These are phyloP conservation scores for Alternaria hordeiaustralica DNA, from an alignment of 2,329 filamentous ascomycete genomes.

Conservation along the genomic window DNA sequence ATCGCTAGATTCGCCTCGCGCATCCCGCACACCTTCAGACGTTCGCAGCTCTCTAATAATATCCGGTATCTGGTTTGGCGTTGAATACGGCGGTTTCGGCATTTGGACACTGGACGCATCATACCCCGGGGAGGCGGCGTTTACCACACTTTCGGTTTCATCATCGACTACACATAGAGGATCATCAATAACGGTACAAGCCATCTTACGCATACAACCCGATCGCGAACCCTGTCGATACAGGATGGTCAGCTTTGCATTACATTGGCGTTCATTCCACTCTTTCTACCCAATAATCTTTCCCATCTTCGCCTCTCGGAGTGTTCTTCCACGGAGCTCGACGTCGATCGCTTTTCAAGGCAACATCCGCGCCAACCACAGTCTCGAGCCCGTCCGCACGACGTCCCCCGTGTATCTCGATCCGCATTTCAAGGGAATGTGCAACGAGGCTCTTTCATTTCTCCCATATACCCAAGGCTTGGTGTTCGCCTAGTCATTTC, in stretches of 20 bases:
- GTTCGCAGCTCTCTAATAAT: slow-evolving; percentile 12
- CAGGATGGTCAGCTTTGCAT: slow-evolving; percentile 22
- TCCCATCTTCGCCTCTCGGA: slow-evolving; percentile 1
- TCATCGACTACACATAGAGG: slow-evolving; percentile 14
- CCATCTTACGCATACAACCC: slow-evolving; percentile 19
- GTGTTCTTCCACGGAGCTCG: slow-evolving; percentile 3
- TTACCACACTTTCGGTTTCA: slow-evolving; percentile 19
- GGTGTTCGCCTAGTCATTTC: slow-evolving; percentile 1
- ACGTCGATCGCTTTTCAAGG: neutral
- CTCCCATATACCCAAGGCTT: neutral
- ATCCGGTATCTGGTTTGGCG: slow-evolving; percentile 21
- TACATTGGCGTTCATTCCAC: slow-evolving; percentile 16
- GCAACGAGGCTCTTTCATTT: neutral
- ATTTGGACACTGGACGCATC: slow-evolving; percentile 32
- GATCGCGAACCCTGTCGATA: slow-evolving; percentile 18
- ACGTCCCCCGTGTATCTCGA: neutral
- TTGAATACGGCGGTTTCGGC: slow-evolving; percentile 22
- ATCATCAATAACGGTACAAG: slow-evolving; percentile 18
- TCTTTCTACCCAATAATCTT: neutral
- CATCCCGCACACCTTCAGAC: slow-evolving; percentile 21
- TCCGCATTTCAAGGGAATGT: neutral
- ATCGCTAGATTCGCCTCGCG: slow-evolving; percentile 30
- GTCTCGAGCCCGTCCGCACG: neutral
- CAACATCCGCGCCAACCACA: neutral
- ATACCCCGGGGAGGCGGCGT: slow-evolving; percentile 45